Percentiles rank a stretch among this genome's conserved stretches.
Conservation (phyloP, 2,329 filamentous ascomycete species). For the Ceratocystis colombiana region DNA sequence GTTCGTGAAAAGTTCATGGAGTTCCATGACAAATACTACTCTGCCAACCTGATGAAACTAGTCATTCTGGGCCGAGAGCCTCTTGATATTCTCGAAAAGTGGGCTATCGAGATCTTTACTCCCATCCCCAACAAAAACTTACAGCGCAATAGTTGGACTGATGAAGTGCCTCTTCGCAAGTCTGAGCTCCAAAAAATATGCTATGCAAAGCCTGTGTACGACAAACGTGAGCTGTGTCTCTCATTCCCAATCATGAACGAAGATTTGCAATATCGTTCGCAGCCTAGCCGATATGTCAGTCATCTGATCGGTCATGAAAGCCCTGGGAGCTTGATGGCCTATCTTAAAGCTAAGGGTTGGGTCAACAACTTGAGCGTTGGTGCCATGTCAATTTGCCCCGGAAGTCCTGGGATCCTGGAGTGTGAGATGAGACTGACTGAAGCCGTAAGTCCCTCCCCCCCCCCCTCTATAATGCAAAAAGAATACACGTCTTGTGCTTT, state of each 20-base stretch:
- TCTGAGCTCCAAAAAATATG: conserved; percentile 54
- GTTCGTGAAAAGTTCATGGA: conserved; percentile 86
- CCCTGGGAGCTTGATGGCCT: conserved; percentile 81
- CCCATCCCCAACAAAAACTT: conserved; percentile 73
- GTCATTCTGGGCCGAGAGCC: conserved; percentile 74
- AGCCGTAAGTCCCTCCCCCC: conserved; percentile 44
- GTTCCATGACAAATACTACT: conserved; percentile 83
- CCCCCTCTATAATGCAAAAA: too few species aligned
- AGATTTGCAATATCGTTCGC: conserved; percentile 64
- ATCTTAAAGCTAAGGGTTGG: conserved; percentile 85
- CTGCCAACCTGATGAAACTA: conserved; percentile 87
- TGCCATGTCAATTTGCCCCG: conserved; percentile 64
- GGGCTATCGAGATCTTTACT: conserved; percentile 76
- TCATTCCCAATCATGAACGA: conserved; percentile 81
- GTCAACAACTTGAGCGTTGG: conserved; percentile 74
- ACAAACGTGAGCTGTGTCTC: conserved; percentile 67
- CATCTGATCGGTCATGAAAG: conserved; percentile 89
- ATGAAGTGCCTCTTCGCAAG: conserved; percentile 41
- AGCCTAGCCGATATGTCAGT: conserved; percentile 75
- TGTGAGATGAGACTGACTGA: conserved; percentile 72
- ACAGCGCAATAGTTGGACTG: conserved; percentile 46
- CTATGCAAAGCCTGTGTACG: conserved; percentile 87
- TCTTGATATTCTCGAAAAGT: conserved; percentile 70
- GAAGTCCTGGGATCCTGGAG: conserved; percentile 65
- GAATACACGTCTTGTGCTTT: background rate